Percentiles rank a stretch among this genome's conserved stretches.
These are phyloP conservation scores for Trichoderma erinaceum DNA, from an alignment of 495 filamentous ascomycete genomes.

Conservation along the genomic window DNA sequence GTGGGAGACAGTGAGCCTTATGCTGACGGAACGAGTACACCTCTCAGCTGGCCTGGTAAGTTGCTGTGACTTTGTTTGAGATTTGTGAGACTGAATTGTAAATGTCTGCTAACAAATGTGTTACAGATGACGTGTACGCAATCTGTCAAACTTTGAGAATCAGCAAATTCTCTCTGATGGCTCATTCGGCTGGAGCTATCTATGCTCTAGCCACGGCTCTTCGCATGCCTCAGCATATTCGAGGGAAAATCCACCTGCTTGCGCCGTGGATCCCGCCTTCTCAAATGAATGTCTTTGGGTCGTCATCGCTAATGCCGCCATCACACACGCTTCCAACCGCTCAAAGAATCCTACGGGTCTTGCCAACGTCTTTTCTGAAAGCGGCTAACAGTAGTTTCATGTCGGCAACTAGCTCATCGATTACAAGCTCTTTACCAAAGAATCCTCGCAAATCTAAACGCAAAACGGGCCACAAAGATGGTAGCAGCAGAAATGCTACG, in stretches of 20 bases:
- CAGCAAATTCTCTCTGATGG: conserved; percentile 92
- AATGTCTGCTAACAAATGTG: conserved; percentile 21
- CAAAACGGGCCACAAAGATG: conserved; percentile 32
- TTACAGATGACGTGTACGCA: conserved; percentile 81
- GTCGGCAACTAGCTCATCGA: conserved; percentile 80
- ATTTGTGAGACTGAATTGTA: conserved; percentile 12
- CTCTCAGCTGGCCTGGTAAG: conserved; percentile 90
- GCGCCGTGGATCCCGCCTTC: conserved; percentile 98
- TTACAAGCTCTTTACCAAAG: conserved; percentile 77
- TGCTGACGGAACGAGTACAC: conserved; percentile 70
- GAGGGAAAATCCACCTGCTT: conserved; percentile 88
- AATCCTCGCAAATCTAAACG: conserved; percentile 56
- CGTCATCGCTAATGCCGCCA: conserved; percentile 65
- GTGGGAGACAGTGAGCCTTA: conserved; percentile 89
- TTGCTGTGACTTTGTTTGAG: conserved; percentile 16
- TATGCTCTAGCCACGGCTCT: conserved; percentile 95
- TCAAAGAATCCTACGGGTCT: conserved; percentile 81
- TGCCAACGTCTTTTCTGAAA: conserved; percentile 87
- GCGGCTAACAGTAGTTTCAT: conserved; percentile 94
- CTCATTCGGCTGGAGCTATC: conserved; percentile 96
- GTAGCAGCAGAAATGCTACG: conserved; percentile 25
- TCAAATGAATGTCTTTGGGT: conserved; percentile 79
- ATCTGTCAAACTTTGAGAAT: conserved; percentile 92
- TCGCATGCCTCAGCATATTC: conserved; percentile 91
- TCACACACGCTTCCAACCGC: conserved; percentile 82